phyloP scores from a whole-genome alignment of 83 land plant genomes.

The Picea engelmannii region DNA sequence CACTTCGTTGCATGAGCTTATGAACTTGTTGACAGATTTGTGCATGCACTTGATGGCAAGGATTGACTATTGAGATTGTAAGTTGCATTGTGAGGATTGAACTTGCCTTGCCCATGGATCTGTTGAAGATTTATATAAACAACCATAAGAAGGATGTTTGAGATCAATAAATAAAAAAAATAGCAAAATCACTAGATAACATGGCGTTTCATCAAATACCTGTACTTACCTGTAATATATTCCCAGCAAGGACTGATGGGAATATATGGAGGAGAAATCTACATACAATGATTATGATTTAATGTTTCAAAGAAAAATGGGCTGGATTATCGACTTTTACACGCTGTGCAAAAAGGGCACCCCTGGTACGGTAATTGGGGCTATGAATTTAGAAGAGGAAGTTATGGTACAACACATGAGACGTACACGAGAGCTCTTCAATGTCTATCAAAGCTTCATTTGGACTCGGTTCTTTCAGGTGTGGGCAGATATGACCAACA shows the following conservation, averaged over 20 bases:
- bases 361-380: conserved; percentile 86
- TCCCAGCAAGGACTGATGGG: background rate
- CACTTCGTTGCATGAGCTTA: no score
- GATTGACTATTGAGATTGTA: no score
- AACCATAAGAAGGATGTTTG: accelerated
- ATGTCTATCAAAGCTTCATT: conserved; percentile 45
- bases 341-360: conserved; percentile 55
- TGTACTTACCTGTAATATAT: conserved; percentile 26
- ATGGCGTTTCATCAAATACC: conserved; percentile 15
- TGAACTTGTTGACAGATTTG: no score
- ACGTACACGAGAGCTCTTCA: conserved; percentile 53
- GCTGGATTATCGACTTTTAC: conserved; percentile 64
- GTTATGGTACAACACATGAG: conserved; percentile 52
- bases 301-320: conserved; percentile 77
- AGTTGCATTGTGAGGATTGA: no score
- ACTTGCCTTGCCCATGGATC: no score
- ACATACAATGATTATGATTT: no score
- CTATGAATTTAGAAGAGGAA: conserved; percentile 69
- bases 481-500: conserved; percentile 26
- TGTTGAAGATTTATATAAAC: no score
- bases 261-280: background rate
- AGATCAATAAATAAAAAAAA: no score
- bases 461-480: conserved; percentile 33
- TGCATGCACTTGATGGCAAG: no score
- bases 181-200: no score